Base-by-base conservation (phyloP, 148 eudicot genomes). In the Beta vulgaris region DNA sequence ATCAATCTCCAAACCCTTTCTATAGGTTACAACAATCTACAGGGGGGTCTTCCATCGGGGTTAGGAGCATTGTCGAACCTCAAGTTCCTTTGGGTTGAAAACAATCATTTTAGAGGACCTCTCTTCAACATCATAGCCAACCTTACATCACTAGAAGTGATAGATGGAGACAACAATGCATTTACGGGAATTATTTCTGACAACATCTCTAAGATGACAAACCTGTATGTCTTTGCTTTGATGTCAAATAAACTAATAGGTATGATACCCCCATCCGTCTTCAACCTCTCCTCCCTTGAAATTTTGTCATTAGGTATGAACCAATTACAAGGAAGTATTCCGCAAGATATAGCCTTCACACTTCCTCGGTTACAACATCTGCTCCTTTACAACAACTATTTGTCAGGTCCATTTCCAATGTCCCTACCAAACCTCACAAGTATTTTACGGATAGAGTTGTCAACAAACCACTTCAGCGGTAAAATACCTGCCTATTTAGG, bases 1-100 rank as follows among this genome's bases (percentile, higher is more conserved):
- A 26, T 59, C 6, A 75, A 72, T 15, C 82, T 87, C 10, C 21
- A 36, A 34, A 6, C 11, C 16, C 58, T 88, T 37, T n/a, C 1
- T 0, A 3, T 68, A 0, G 25, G 10, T 1, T 0, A 9, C 34
- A 82, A 85, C 75, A 34, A 57, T 48, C 54, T 87, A 1, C 66
- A 57, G 0, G 91, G 88, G 11, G 40, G 23, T n/a, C 53, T 88
- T 32, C 91, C 89, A 51, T 4, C 5, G 23, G 84, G 77, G 37
- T 35, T 87, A 6, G 19, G 69, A 7, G 74, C 80, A 8, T 51
- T 80, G 40, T 37, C 80, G 0, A 76, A 78, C 2, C 79, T 88
- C 32, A 0, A 16, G 13, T 1, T 0, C 14, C 44, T 88, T 1
- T 6, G 3, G 1, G 31, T 80, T 44, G 43, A 48, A 0, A 1